Conservation (phyloP, 306 rosid species). For the Prunus dulcis region DNA sequence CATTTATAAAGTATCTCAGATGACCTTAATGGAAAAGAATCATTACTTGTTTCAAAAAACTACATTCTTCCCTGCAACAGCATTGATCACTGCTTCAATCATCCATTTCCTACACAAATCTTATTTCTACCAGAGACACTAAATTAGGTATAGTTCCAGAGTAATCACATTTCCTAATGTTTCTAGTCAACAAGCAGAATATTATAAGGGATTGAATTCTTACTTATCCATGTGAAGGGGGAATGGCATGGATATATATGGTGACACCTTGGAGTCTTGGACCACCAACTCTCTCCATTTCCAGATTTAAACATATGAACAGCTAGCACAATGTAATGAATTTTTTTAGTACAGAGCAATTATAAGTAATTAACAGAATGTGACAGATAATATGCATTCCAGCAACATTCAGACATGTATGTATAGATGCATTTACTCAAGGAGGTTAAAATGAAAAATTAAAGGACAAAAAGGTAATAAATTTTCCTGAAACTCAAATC, state of each 20-base stretch:
- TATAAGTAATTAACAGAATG: neutral
- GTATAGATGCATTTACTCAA: neutral
- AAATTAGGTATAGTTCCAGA: neutral
- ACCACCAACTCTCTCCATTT: neutral
- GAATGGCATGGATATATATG: too few relatives aligned
- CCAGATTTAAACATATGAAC: neutral
- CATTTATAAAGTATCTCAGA: neutral
- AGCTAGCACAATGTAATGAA: neutral
- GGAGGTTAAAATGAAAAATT: neutral
- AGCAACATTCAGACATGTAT: neutral
- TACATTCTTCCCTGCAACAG: neutral
- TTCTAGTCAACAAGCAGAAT: neutral
- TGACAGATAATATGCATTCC: neutral
- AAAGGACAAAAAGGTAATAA: neutral
- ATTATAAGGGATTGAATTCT: neutral
- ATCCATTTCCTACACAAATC: neutral
- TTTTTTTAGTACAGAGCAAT: neutral
- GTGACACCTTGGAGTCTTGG: neutral
- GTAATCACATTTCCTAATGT: neutral
- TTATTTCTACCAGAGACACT: neutral
- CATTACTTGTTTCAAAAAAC: neutral
- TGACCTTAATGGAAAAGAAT: neutral
- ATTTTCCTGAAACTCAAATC: neutral
- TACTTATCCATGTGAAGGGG: too few relatives aligned
- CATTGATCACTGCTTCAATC: neutral